A percentile compares a stretch with the other conserved stretches of the same genome.
Evolutionary conservation across 495 filamentous ascomycete genomes (phyloP).

Genomic region (Hypoxylon intermedium): DNA sequence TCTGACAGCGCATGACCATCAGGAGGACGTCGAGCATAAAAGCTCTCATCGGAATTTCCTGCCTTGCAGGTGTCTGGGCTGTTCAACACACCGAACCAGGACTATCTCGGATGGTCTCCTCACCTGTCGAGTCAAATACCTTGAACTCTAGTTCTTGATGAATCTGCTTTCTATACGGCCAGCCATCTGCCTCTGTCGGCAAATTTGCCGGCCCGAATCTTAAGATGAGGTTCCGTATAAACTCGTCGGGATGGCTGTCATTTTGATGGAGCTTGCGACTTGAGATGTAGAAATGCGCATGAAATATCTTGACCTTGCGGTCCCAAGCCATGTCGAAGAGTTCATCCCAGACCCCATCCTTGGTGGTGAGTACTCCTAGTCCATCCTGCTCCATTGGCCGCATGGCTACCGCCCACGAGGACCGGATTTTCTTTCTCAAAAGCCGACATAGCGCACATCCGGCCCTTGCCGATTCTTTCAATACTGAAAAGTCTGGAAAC

Average conservation of each 20-base stretch:
- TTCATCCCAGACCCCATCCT: slow-evolving; percentile 16
- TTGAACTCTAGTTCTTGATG: slow-evolving; percentile 18
- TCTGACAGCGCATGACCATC: background rate
- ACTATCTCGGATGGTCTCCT: background rate
- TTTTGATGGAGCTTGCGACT: background rate
- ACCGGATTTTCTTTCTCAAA: slow-evolving; percentile 12
- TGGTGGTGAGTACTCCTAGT: background rate
- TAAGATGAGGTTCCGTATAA: background rate
- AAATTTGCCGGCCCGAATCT: background rate
- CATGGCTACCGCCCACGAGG: slow-evolving; percentile 3
- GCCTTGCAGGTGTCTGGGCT: background rate
- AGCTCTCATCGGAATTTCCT: background rate
- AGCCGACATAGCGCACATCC: slow-evolving; percentile 18
- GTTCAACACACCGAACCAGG: background rate
- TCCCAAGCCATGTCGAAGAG: slow-evolving; percentile 12
- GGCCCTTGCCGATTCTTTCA: slow-evolving; percentile 12
- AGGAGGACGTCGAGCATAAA: background rate
- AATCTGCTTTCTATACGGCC: background rate
- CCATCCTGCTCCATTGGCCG: slow-evolving; percentile 25
- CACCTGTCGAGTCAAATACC: slow-evolving; percentile 12
- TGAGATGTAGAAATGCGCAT: background rate
- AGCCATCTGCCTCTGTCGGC: background rate
- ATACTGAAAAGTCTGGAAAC: slow-evolving; percentile 16
- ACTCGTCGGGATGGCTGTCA: background rate
- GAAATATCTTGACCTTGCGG: slow-evolving; percentile 11